Conservation (phyloP, 106 monocot genomes). For the Dactylorhiza incarnata region DNA sequence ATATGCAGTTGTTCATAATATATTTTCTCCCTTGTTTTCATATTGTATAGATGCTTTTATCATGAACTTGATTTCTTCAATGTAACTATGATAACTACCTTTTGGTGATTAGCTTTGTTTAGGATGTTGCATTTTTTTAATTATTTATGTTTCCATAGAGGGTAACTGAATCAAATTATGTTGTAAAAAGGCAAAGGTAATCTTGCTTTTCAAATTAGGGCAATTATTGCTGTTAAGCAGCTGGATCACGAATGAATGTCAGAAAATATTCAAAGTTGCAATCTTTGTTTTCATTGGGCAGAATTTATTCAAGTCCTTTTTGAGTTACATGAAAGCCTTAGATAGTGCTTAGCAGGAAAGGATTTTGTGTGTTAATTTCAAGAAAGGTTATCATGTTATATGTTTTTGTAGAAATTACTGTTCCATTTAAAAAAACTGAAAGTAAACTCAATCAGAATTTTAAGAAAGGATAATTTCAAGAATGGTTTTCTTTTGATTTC, state of each 20-base stretch:
- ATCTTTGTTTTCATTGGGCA: background rate
- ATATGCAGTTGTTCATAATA: background rate
- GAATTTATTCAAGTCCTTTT: background rate
- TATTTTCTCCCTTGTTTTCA: background rate
- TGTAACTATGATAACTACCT: background rate
- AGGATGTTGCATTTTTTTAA: background rate
- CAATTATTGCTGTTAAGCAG: background rate
- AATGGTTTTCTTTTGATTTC: no score
- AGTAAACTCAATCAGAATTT: no score
- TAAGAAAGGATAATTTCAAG: no score
- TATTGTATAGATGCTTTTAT: background rate
- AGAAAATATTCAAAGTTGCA: background rate
- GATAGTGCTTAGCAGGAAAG: background rate
- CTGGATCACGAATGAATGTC: background rate
- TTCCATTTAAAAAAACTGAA: no score
- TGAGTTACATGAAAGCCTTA: background rate
- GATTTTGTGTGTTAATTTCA: background rate
- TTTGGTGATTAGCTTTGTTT: background rate
- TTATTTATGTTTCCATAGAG: background rate
- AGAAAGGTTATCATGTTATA: no score
- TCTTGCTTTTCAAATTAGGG: background rate
- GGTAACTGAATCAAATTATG: slow-evolving; percentile 1
- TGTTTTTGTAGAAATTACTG: no score
- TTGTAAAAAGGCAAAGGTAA: background rate
- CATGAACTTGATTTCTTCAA: background rate